Evolutionary conservation across 768 basidiomycete species (phyloP).

Genomic region (Agrocybe praecox): DNA sequence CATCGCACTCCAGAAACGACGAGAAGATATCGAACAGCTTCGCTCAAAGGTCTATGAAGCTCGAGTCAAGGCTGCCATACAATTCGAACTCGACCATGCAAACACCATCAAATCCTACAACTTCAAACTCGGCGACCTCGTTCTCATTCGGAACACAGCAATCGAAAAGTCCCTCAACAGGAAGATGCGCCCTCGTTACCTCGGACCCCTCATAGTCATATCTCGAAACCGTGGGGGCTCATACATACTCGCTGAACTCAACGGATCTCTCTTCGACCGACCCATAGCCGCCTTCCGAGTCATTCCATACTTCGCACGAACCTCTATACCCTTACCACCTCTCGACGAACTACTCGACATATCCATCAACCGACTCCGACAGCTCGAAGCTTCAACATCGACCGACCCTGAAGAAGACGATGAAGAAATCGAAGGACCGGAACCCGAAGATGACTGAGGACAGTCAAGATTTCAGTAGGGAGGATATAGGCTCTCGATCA

Average conservation of each 20-base stretch:
- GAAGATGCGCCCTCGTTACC: slow-evolving; percentile 28
- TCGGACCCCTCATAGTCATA: no score
- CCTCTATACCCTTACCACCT: slow-evolving; percentile 1
- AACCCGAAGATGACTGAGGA: no score
- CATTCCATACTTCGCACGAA: slow-evolving; percentile 20
- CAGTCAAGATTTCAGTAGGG: no score
- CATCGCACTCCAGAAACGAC: slow-evolving; percentile 11
- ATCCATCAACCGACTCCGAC: neutral
- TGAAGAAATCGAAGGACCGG: neutral
- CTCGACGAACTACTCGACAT: slow-evolving; percentile 17
- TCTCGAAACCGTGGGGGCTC: slow-evolving; percentile 20
- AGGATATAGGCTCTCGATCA: no score
- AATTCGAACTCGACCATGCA: slow-evolving; percentile 19
- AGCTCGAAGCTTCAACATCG: neutral
- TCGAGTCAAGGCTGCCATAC: slow-evolving; percentile 7
- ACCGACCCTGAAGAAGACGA: slow-evolving; percentile 1
- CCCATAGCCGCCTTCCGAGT: slow-evolving; percentile 20
- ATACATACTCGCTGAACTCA: slow-evolving; percentile 22
- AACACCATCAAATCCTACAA: slow-evolving; percentile 24
- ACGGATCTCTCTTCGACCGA: slow-evolving; percentile 16
- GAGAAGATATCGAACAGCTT: slow-evolving; percentile 9
- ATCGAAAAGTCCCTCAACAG: slow-evolving; percentile 27
- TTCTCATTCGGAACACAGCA: slow-evolving; percentile 33
- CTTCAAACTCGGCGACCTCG: slow-evolving; percentile 32
- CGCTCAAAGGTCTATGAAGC: slow-evolving; percentile 13